These are phyloP conservation scores for Crithidia mellificae DNA, from an alignment of 208 protist species.

Conservation along the genomic window DNA sequence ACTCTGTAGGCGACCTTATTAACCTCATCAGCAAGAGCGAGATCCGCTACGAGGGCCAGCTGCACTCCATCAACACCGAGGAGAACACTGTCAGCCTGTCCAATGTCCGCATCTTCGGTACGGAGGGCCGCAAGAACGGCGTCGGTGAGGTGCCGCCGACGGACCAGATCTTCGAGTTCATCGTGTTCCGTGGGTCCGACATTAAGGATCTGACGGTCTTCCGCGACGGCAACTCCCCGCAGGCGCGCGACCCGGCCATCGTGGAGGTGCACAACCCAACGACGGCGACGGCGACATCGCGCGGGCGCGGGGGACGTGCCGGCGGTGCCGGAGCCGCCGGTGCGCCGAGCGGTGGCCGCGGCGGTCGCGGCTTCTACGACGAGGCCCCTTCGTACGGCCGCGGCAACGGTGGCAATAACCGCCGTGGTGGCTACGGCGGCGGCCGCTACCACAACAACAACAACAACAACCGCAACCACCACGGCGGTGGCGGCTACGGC, in stretches of 20 bases:
- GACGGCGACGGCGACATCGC: no score
- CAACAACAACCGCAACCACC: slow-evolving; percentile 21
- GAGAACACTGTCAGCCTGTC: slow-evolving; percentile 86
- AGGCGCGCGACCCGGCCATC: slow-evolving; percentile 77
- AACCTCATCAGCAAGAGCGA: slow-evolving; percentile 86
- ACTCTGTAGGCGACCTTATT: slow-evolving; percentile 67
- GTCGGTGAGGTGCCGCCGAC: slow-evolving; percentile 59
- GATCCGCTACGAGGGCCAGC: slow-evolving; percentile 87
- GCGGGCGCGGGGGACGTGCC: slow-evolving; percentile 31
- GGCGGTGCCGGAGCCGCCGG: slow-evolving; percentile 7
- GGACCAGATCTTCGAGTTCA: slow-evolving; percentile 83
- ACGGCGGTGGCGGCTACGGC: slow-evolving; percentile 38
- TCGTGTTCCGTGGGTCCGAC: slow-evolving; percentile 88
- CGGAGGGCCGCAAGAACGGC: slow-evolving; percentile 73
- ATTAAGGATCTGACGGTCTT: slow-evolving; percentile 87
- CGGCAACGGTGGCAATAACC: slow-evolving; percentile 34
- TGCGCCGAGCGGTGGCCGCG: slow-evolving; percentile 28
- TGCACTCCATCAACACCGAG: slow-evolving; percentile 69
- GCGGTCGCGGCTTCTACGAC: slow-evolving; percentile 36
- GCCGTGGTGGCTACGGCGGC: slow-evolving; percentile 37
- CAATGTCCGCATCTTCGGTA: slow-evolving; percentile 89
- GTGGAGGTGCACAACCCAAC: slow-evolving; percentile 51
- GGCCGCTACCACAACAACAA: slow-evolving; percentile 32
- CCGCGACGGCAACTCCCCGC: slow-evolving; percentile 41
- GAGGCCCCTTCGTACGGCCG: slow-evolving; percentile 23